Base-by-base conservation (phyloP, 306 rosid species). In the Acacia melanoxylon region DNA sequence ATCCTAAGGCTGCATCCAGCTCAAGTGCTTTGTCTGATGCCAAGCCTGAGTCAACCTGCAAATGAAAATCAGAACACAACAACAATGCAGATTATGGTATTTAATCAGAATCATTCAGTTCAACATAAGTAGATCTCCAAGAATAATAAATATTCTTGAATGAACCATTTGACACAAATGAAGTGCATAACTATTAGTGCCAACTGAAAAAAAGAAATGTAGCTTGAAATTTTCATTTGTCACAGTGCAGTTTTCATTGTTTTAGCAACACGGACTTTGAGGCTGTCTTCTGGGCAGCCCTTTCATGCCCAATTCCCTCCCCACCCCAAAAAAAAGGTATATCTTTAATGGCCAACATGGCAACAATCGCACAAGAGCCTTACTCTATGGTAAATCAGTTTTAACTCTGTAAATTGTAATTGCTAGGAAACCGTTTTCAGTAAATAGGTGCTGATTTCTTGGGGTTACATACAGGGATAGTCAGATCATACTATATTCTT, bases 21-120 rank as follows among this genome's bases (percentile, higher is more conserved):
- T 95, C 99, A 44, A 95, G 94, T 69, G 98, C 94, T 87, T 93
- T 93, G 77, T 91, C 97, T 17, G 99, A 95, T 85, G 95, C 97
- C 88, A 95, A 86, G 49, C 49, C 83, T 51, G 94, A 93, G 87
- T 93, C 98, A 81, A 56, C 93, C 99, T 93, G 85, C 82, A 82
- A 87, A 84, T 84, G 22, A 68, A 63, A 33, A 49, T 77, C 41
- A 24, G 72, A 68, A 70, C 11, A 33, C 19, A 56, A 68, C 78
- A 70, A 72, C 35, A 66, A 40, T 62, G 76, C 72, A 67, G 78
- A 75, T 72, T 67, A 66, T 76, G 80, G 20, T 71, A 54, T 71
- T 72, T 78, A 54, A 81, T 29, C 24, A 14, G 58, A 68, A 68
- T 8, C n/a, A 22, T 29, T 63, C 6, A 14, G 41, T 27, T 27